Evolutionary conservation across 2,329 filamentous ascomycete species (phyloP).

Genomic region (Bertia moriformis): DNA sequence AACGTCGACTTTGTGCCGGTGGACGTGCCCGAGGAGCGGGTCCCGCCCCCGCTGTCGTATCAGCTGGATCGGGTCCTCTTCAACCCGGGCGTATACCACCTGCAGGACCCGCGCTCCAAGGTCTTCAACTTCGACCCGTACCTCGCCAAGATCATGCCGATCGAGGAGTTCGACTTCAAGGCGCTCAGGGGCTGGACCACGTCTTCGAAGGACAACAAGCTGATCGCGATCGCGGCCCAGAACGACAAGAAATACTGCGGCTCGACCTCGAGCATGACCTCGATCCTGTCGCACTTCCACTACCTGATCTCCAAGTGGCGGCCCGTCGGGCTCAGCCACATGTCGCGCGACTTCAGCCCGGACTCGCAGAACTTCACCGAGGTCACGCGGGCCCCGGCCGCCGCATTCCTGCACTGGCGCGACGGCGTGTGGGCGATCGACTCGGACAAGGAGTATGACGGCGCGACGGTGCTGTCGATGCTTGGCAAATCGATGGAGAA

Average conservation of each 20-base stretch:
- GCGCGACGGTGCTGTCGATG: constrained; percentile 74
- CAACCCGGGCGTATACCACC: constrained; percentile 80
- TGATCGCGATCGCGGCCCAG: constrained; percentile 54
- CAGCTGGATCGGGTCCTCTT: constrained; percentile 83
- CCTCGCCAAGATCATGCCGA: constrained; percentile 80
- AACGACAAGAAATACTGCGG: constrained; percentile 71
- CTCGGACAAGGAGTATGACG: constrained; percentile 82
- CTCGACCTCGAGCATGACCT: constrained; percentile 93
- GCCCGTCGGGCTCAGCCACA: constrained; percentile 46
- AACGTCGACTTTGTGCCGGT: neutral
- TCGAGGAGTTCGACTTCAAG: constrained; percentile 85
- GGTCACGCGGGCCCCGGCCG: constrained; percentile 58
- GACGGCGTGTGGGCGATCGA: constrained; percentile 87
- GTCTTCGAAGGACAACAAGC: constrained; percentile 66
- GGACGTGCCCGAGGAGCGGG: neutral
- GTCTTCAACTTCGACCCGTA: constrained; percentile 98
- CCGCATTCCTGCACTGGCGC: constrained; percentile 71
- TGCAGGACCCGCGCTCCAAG: constrained; percentile 74
- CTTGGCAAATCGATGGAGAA: constrained; percentile 96
- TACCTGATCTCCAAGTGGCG: constrained; percentile 80
- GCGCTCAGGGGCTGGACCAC: constrained; percentile 78
- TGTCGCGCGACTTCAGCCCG: constrained; percentile 54
- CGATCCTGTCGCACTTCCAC: constrained; percentile 77
- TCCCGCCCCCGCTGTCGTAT: constrained; percentile 46
- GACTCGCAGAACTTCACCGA: constrained; percentile 53